Percentiles rank a stretch among this genome's conserved stretches.
Conservation (phyloP, 148 eudicot genomes). For the Amaranthus hypochondriacus region DNA sequence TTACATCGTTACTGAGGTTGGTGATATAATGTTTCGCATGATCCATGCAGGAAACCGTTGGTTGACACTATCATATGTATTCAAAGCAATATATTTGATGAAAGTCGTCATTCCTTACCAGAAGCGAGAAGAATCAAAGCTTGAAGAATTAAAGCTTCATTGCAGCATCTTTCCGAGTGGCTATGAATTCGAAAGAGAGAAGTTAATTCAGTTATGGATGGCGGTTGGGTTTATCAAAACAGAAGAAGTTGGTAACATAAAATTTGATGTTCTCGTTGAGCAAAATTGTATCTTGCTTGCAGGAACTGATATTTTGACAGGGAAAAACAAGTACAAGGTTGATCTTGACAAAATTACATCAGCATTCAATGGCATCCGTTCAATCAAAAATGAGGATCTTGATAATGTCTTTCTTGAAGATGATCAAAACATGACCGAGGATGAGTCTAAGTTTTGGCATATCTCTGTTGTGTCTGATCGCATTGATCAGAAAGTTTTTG, state of each 20-base stretch:
- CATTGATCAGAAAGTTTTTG: neutral
- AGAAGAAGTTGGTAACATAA: neutral
- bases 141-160: neutral
- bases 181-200: constrained; percentile 12
- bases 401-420: neutral
- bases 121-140: neutral
- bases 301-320: neutral
- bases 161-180: neutral
- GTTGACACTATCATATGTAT: too few relatives aligned
- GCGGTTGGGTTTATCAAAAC: neutral
- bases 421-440: neutral
- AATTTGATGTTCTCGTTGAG: neutral
- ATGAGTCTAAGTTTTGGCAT: neutral
- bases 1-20: too few relatives aligned
- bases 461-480: neutral
- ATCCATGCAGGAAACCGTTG: too few relatives aligned
- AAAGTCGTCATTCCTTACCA: too few relatives aligned
- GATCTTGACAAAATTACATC: neutral
- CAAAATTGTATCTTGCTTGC: neutral
- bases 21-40: too few relatives aligned
- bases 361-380: neutral
- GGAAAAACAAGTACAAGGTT: neutral
- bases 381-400: neutral
- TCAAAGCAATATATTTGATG: too few relatives aligned
- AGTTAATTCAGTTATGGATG: constrained; percentile 8